Conservation (phyloP, 169 alveolate genomes). For the Babesia ovata region DNA sequence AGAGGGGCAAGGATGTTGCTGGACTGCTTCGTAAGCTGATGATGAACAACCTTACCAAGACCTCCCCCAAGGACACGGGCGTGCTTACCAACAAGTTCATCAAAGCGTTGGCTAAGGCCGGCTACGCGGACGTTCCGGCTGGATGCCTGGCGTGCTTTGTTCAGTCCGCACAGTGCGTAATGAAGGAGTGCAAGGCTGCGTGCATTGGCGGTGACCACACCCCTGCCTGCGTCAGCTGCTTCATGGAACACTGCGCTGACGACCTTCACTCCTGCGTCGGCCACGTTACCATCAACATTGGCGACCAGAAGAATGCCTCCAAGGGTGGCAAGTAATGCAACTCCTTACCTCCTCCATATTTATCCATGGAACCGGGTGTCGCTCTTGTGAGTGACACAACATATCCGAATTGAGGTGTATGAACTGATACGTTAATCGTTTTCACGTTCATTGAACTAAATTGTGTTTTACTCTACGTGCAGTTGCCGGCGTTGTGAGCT, state of each 20-base stretch:
- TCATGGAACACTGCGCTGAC: constrained; percentile 28
- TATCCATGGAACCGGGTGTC: background rate
- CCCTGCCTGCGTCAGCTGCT: constrained; percentile 29
- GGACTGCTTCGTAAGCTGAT: constrained; percentile 24
- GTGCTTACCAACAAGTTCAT: background rate
- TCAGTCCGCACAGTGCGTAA: constrained; percentile 21
- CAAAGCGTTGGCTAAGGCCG: constrained; percentile 1
- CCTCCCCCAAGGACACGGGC: background rate
- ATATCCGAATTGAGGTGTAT: background rate
- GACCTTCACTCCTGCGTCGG: constrained; percentile 48
- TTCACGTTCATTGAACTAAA: background rate
- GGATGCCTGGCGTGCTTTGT: constrained; percentile 51
- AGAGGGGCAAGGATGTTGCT: background rate
- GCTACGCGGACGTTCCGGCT: background rate
- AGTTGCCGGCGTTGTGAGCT: too few species aligned
- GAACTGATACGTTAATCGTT: background rate
- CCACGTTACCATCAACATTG: constrained; percentile 8
- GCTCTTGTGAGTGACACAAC: background rate
- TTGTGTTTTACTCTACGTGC: background rate
- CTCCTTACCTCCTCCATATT: too few species aligned
- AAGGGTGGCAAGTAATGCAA: too few species aligned
- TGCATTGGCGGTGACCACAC: constrained; percentile 35
- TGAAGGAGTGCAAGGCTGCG: constrained; percentile 36
- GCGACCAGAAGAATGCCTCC: background rate
- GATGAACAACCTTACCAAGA: background rate